These are phyloP conservation scores for Polyporus arcularius DNA, from an alignment of 768 basidiomycete genomes.

Conservation along the genomic window DNA sequence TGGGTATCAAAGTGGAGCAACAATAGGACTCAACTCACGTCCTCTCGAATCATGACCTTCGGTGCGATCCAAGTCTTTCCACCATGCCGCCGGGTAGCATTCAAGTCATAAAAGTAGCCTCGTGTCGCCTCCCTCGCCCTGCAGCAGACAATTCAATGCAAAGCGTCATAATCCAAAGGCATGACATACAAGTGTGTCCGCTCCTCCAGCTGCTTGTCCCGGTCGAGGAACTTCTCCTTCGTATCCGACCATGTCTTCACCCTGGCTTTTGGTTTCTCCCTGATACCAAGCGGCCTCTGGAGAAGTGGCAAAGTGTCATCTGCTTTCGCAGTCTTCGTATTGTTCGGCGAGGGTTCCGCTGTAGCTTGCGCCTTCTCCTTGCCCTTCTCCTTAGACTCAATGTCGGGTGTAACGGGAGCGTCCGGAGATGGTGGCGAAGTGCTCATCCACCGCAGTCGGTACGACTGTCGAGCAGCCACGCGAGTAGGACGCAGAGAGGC, in stretches of 20 bases:
- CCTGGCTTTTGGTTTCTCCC: slow-evolving; percentile 62
- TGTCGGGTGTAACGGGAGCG: not conserved
- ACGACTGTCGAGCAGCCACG: not conserved
- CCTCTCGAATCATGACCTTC: slow-evolving; percentile 83
- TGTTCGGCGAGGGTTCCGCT: not conserved
- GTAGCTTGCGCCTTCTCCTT: slow-evolving; percentile 13
- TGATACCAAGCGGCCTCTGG: slow-evolving; percentile 75
- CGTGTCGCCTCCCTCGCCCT: slow-evolving; percentile 68
- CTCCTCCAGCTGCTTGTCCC: slow-evolving; percentile 69
- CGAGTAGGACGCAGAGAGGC: not conserved
- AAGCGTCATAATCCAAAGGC: no score
- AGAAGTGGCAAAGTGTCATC: slow-evolving; percentile 37
- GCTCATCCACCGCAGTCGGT: not conserved
- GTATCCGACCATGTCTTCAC: slow-evolving; percentile 60
- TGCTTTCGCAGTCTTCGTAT: not conserved
- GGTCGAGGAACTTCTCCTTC: slow-evolving; percentile 69
- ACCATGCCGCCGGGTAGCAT: slow-evolving; percentile 76
- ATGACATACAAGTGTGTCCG: slow-evolving; percentile 67
- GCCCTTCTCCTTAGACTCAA: not conserved
- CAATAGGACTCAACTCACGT: slow-evolving; percentile 53
- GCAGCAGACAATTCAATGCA: not conserved
- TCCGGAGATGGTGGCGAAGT: not conserved
- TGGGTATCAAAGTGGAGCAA: no score
- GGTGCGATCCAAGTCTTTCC: slow-evolving; percentile 97
- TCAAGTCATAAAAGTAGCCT: slow-evolving; percentile 88